Evolutionary conservation across 495 filamentous ascomycete species (phyloP).

Genomic region (Platismatia glauca): DNA sequence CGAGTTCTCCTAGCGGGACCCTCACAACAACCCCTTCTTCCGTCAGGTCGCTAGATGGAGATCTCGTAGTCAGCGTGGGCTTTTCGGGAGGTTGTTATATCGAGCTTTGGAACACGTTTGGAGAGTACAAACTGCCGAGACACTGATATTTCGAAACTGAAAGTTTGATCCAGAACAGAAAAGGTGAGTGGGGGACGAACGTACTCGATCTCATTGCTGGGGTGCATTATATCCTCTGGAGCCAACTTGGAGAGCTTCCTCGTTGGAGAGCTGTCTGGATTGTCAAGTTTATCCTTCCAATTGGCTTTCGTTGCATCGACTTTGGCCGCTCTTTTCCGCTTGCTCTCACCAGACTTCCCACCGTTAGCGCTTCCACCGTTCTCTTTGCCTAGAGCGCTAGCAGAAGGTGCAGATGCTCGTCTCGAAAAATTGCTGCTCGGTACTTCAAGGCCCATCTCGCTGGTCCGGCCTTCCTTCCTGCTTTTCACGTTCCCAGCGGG

Average conservation of each 20-base stretch:
- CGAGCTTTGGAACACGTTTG: neutral
- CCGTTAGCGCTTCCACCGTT: constrained; percentile 26
- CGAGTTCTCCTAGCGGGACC: constrained; percentile 7
- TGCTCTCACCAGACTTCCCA: constrained; percentile 16
- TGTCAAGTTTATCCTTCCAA: constrained; percentile 1
- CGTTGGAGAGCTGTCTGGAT: constrained; percentile 14
- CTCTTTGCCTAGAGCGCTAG: constrained; percentile 17
- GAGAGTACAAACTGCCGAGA: neutral
- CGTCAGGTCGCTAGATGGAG: constrained; percentile 10
- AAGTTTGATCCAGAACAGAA: neutral
- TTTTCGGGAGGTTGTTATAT: neutral
- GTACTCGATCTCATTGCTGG: neutral
- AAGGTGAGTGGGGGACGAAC: neutral
- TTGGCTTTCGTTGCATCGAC: neutral
- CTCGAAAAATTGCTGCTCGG: constrained; percentile 13
- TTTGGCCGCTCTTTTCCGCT: constrained; percentile 18
- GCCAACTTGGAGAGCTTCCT: constrained; percentile 18
- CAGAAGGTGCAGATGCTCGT: constrained; percentile 12
- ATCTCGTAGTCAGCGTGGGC: neutral
- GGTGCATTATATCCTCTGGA: neutral
- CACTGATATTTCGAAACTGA: neutral
- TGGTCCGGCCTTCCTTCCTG: constrained; percentile 33
- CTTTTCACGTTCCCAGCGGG: constrained; percentile 27
- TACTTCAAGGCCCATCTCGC: constrained; percentile 7
- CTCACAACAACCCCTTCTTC: constrained; percentile 14